These are phyloP conservation scores for Salix dunnii DNA, from an alignment of 345 rosid genomes.

Conservation along the genomic window DNA sequence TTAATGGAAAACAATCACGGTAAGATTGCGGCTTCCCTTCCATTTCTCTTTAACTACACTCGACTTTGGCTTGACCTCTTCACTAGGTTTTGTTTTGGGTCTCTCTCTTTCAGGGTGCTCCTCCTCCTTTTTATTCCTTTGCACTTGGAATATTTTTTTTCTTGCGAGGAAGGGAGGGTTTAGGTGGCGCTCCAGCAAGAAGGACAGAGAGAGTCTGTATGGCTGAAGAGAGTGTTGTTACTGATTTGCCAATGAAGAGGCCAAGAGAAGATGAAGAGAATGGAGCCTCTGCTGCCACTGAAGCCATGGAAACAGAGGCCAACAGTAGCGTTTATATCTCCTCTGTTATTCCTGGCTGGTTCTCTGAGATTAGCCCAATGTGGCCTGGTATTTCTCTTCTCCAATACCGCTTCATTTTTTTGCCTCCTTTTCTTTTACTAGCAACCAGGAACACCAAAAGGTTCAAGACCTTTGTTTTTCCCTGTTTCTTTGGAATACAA, in stretches of 20 bases:
- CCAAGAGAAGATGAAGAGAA: constrained; percentile 54
- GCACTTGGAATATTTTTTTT: neutral
- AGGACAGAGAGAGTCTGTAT: constrained; percentile 1
- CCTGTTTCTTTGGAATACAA: neutral
- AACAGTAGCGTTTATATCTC: constrained; percentile 38
- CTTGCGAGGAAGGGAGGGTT: neutral
- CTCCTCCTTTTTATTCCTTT: neutral
- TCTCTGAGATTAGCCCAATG: constrained; percentile 83
- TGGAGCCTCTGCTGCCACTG: constrained; percentile 32
- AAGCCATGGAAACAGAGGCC: constrained; percentile 40
- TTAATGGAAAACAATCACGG: neutral
- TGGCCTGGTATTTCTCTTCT: constrained; percentile 64
- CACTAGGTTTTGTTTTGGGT: neutral
- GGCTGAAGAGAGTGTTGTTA: constrained; percentile 23
- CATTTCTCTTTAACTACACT: neutral
- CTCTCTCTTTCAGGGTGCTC: neutral
- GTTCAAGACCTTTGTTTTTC: neutral
- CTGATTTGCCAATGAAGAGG: constrained; percentile 50
- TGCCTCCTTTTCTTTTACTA: neutral
- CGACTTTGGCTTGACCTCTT: neutral
- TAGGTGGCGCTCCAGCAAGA: neutral
- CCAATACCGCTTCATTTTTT: neutral
- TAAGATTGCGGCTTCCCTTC: neutral
- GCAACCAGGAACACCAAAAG: neutral
- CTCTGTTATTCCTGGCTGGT: constrained; percentile 77